Percentiles rank a stretch among this genome's conserved stretches.
Conservation (phyloP, 169 alveolate species). For the Amoebophrya sp. region DNA sequence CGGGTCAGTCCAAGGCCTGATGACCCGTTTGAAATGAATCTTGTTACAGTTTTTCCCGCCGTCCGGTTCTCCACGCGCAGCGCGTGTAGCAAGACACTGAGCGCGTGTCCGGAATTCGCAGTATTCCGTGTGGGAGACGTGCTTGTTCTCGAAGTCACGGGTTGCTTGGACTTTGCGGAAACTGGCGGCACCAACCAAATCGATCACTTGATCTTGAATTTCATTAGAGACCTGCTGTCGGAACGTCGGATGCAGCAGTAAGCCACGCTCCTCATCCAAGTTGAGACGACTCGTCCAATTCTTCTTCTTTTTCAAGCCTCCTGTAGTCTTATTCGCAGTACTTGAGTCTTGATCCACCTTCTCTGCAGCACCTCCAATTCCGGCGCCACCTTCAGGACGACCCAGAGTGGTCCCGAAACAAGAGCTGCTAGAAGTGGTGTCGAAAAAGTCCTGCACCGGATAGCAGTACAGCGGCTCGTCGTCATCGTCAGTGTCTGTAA, state of each 20-base stretch:
- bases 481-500: too few relatives aligned
- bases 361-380: not conserved
- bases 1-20: slow-evolving; percentile 53
- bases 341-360: not conserved
- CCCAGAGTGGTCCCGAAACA: too few relatives aligned
- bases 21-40: slow-evolving; percentile 57
- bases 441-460: too few relatives aligned
- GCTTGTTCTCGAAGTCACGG: not conserved
- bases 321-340: too few relatives aligned
- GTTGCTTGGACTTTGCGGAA: not conserved
- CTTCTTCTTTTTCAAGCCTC: not conserved
- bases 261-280: not conserved
- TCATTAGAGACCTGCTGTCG: not conserved
- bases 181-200: not conserved
- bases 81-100: not conserved
- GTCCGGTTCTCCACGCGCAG: too few relatives aligned
- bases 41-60: slow-evolving; percentile 48
- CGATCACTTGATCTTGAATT: not conserved
- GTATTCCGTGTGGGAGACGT: not conserved
- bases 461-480: too few relatives aligned
- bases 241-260: not conserved
- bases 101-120: not conserved
- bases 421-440: too few relatives aligned
- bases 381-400: not conserved
- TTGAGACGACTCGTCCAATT: not conserved